These are phyloP conservation scores for Gardenia jasminoides DNA, from an alignment of 257 asterid species.

Conservation along the genomic window DNA sequence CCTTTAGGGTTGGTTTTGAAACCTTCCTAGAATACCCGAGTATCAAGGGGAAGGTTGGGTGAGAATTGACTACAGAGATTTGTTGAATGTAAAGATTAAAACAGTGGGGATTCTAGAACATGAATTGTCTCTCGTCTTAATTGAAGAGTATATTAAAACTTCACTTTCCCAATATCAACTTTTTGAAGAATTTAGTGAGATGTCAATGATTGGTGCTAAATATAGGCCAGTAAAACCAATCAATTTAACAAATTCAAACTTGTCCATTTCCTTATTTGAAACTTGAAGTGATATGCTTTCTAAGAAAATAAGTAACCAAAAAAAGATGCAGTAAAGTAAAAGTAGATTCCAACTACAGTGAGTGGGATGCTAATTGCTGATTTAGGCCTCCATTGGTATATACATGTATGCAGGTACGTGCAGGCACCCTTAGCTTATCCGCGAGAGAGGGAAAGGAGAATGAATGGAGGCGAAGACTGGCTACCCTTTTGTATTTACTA, in stretches of 20 bases:
- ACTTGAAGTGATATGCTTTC: no score
- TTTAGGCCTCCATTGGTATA: not conserved
- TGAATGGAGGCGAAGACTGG: constrained; percentile 91
- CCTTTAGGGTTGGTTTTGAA: not conserved
- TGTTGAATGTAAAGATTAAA: not conserved
- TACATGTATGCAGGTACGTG: constrained; percentile 52
- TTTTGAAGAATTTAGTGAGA: not conserved
- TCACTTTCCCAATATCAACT: no score
- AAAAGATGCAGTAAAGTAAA: no score
- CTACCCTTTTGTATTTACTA: constrained; percentile 68
- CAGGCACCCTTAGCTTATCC: constrained; percentile 92
- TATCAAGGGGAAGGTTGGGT: not conserved
- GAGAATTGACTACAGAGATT: not conserved
- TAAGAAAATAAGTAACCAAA: no score
- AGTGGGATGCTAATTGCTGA: not conserved
- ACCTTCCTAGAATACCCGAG: no score
- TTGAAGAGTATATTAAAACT: not conserved
- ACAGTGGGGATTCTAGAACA: not conserved
- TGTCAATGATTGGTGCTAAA: not conserved
- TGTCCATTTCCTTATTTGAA: no score
- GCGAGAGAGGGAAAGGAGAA: constrained; percentile 65
- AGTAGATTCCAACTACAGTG: not conserved
- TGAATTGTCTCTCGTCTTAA: not conserved
- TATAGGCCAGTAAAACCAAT: not conserved
- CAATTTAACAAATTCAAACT: no score